Evolutionary conservation across 1,284 basidiomycete species (phyloP).

Genomic region (Anthracocystis panici-leucophaei): DNA sequence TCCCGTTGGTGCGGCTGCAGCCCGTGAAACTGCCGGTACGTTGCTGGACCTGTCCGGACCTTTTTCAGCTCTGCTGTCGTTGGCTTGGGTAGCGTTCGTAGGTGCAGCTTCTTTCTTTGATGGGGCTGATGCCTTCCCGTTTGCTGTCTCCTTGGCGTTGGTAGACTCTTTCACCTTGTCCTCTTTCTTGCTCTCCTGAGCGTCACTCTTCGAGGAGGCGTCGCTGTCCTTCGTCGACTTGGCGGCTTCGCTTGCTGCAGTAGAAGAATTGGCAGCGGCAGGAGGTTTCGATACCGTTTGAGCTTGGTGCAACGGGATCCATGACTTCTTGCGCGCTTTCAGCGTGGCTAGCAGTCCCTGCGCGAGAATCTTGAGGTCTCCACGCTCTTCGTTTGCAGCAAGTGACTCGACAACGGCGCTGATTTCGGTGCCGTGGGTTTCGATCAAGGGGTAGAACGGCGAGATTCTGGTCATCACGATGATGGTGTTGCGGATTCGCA

Average conservation of each 20-base stretch:
- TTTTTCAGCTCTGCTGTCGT: constrained; percentile 13
- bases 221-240: not conserved
- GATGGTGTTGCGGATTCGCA: constrained; percentile 67
- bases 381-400: constrained; percentile 55
- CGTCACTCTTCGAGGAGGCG: constrained; percentile 7
- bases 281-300: constrained; percentile 31
- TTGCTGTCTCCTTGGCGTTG: not conserved
- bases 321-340: constrained; percentile 56
- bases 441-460: constrained; percentile 58
- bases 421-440: constrained; percentile 56
- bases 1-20: constrained; percentile 11
- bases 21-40: constrained; percentile 13
- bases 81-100: not conserved
- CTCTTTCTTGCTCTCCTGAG: constrained; percentile 6
- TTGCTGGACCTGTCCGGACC: constrained; percentile 10
- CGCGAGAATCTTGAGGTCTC: constrained; percentile 66
- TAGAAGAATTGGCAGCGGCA: not conserved
- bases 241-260: constrained; percentile 1
- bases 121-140: not conserved
- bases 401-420: constrained; percentile 50
- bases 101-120: constrained; percentile 6
- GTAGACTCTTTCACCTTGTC: constrained; percentile 6
- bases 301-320: constrained; percentile 48
- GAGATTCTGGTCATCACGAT: constrained; percentile 65
- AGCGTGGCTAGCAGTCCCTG: constrained; percentile 67